These are phyloP conservation scores for Leishmania turanica DNA, from an alignment of 208 protist species.

Conservation along the genomic window DNA sequence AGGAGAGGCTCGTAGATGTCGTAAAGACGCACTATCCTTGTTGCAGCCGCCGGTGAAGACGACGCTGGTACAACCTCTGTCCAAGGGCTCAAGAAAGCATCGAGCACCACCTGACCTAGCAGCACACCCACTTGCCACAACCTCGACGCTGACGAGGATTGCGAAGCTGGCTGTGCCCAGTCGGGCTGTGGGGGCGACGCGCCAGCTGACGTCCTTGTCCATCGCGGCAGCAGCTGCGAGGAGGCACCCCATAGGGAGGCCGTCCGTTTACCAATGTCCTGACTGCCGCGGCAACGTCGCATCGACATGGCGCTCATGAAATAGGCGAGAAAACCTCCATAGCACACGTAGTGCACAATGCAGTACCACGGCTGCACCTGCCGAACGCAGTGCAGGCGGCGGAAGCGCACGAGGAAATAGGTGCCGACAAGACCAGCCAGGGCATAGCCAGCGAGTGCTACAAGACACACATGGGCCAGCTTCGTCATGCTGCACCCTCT, in stretches of 20 bases:
- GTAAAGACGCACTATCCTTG: not conserved
- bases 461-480: not conserved
- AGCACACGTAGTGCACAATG: slow-evolving; percentile 12
- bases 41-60: not conserved
- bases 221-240: not conserved
- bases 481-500: not conserved
- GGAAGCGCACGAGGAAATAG: slow-evolving; percentile 23
- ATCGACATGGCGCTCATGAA: slow-evolving; percentile 1
- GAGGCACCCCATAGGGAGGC: not conserved
- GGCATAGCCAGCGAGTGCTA: slow-evolving; percentile 4
- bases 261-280: not conserved
- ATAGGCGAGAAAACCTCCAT: slow-evolving; percentile 27
- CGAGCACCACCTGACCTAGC: not conserved
- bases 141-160: not conserved
- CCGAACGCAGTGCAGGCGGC: slow-evolving; percentile 25
- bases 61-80: not conserved
- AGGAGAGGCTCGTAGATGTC: slow-evolving; percentile 1
- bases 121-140: not conserved
- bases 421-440: slow-evolving; percentile 1
- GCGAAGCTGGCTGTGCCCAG: not conserved
- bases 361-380: slow-evolving; percentile 27
- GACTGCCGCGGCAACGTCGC: not conserved
- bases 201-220: not conserved
- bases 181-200: not conserved
- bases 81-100: slow-evolving; percentile 18